These are phyloP conservation scores for Leavenworthia alabamica DNA, from an alignment of 345 rosid genomes.

Conservation along the genomic window DNA sequence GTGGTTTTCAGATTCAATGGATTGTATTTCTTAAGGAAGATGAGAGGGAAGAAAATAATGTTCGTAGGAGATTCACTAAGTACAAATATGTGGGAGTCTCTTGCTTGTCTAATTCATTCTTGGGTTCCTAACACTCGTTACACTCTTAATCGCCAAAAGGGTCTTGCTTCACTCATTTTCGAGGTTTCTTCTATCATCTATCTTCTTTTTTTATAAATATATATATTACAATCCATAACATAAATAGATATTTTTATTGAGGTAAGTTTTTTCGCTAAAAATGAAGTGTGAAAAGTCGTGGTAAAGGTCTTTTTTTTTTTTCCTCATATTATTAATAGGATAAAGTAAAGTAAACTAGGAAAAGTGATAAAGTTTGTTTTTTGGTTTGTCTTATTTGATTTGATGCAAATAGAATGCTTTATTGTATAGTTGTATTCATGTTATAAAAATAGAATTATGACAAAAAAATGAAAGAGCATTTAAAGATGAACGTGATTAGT, in stretches of 20 bases:
- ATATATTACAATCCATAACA: neutral
- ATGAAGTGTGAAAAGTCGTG: conserved; percentile 6
- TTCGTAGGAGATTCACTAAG: conserved; percentile 95
- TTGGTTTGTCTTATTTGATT: conserved; percentile 19
- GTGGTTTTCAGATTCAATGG: conserved; percentile 67
- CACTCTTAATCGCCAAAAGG: conserved; percentile 36
- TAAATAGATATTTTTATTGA: neutral
- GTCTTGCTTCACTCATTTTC: conserved; percentile 57
- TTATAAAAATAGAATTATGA: conserved; percentile 2
- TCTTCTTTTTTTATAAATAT: neutral
- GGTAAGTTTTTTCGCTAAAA: neutral
- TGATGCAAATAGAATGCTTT: conserved; percentile 17
- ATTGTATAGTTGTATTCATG: neutral
- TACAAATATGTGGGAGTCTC: conserved; percentile 71
- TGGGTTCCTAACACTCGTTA: conserved; percentile 62
- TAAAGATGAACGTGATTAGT: conserved; percentile 32
- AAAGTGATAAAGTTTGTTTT: neutral
- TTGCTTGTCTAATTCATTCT: conserved; percentile 65
- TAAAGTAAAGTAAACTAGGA: neutral
- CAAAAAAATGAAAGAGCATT: conserved; percentile 23
- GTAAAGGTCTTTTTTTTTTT: neutral
- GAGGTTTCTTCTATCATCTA: conserved; percentile 36
- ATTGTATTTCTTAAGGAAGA: conserved; percentile 54
- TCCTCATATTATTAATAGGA: neutral
- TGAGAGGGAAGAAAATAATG: conserved; percentile 95